These are phyloP conservation scores for Diutina catenulata DNA, from an alignment of 1,139 yeast species.

Conservation along the genomic window DNA sequence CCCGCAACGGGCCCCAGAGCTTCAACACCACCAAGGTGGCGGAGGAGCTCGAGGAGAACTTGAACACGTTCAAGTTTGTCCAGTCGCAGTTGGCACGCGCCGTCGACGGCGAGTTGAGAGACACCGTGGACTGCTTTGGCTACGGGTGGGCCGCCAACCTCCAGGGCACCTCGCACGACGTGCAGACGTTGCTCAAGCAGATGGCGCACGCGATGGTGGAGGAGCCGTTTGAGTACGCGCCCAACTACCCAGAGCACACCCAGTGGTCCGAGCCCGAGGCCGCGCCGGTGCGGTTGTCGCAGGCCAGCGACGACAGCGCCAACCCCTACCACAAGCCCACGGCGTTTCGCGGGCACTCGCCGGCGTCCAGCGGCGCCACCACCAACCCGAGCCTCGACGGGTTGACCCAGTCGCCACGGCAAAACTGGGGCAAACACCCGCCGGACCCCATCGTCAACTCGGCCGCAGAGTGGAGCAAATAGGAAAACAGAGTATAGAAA, in stretches of 20 bases:
- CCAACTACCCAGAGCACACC: neutral
- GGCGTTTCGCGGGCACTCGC: too few species aligned
- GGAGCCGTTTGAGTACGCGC: neutral
- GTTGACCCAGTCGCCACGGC: neutral
- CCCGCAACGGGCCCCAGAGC: slow-evolving; percentile 1
- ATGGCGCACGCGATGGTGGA: neutral
- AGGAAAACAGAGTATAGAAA: neutral
- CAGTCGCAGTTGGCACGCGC: slow-evolving; percentile 1
- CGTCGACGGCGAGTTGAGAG: neutral
- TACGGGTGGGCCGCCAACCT: neutral
- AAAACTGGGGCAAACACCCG: neutral
- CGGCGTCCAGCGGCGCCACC: neutral
- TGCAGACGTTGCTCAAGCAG: neutral
- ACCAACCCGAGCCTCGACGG: neutral
- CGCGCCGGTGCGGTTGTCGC: neutral
- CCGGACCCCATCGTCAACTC: neutral
- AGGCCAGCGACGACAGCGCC: neutral
- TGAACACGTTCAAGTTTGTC: slow-evolving; percentile 1
- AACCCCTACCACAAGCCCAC: too few species aligned
- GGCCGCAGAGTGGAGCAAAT: neutral
- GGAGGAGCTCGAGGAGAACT: slow-evolving; percentile 2
- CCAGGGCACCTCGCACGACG: neutral
- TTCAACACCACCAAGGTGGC: slow-evolving; percentile 2
- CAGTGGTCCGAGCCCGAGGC: neutral
- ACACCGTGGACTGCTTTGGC: neutral